Evolutionary conservation across 768 basidiomycete genomes (phyloP).

Genomic region (Amanita pseudoporphyria): DNA sequence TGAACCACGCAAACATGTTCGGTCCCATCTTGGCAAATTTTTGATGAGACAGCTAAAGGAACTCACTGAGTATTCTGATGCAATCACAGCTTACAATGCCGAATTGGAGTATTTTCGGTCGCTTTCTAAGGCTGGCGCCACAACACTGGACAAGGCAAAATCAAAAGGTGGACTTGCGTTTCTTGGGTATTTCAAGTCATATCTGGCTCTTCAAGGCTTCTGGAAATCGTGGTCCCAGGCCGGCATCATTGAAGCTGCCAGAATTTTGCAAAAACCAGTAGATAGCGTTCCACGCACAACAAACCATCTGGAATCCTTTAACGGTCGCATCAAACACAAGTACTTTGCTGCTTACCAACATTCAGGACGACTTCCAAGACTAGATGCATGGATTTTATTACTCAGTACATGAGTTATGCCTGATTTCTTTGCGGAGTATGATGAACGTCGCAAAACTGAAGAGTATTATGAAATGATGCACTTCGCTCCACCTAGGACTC

Average conservation of each 20-base stretch:
- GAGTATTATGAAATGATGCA: constrained; percentile 1
- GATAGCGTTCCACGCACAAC: constrained; percentile 19
- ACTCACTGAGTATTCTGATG: constrained; percentile 14
- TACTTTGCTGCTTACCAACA: constrained; percentile 17
- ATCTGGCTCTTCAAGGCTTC: constrained; percentile 10
- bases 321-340: constrained; percentile 20
- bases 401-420: constrained; percentile 13
- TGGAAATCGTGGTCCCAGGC: constrained; percentile 22
- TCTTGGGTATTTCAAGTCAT: constrained; percentile 13
- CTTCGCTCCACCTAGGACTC: neutral
- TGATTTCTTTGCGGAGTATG: constrained; percentile 12
- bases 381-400: constrained; percentile 15
- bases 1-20: constrained; percentile 11
- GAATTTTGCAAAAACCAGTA: constrained; percentile 14
- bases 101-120: constrained; percentile 14
- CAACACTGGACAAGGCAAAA: constrained; percentile 8
- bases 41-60: constrained; percentile 16
- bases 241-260: constrained; percentile 18
- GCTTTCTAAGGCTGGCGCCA: constrained; percentile 2
- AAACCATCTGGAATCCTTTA: constrained; percentile 27
- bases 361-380: constrained; percentile 13
- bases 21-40: constrained; percentile 11
- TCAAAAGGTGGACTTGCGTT: constrained; percentile 14
- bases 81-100: constrained; percentile 9
- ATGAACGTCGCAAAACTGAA: neutral